These are phyloP conservation scores for Blastomyces silverae DNA, from an alignment of 2,329 filamentous ascomycete species.

Conservation along the genomic window DNA sequence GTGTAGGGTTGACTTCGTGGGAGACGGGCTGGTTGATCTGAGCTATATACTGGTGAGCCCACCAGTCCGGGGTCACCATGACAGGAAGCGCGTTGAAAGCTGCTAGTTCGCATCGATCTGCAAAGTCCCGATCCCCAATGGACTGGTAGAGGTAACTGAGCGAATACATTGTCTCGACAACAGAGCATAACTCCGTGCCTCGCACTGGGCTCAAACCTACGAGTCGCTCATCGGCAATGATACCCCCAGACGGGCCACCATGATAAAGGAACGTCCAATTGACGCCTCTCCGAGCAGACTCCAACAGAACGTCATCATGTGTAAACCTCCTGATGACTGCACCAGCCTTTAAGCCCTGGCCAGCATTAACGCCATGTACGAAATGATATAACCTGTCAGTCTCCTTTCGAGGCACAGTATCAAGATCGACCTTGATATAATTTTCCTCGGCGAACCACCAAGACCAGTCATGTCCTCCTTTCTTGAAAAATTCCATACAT, in stretches of 20 bases:
- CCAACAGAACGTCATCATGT: slow-evolving; percentile 39
- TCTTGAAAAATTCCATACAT: slow-evolving; percentile 39
- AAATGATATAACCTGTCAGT: slow-evolving; percentile 35
- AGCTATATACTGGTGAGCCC: slow-evolving; percentile 51
- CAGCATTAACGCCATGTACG: slow-evolving; percentile 45
- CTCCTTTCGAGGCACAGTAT: slow-evolving; percentile 30
- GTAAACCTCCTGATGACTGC: slow-evolving; percentile 44
- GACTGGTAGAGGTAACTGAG: slow-evolving; percentile 47
- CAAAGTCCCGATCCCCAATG: slow-evolving; percentile 43
- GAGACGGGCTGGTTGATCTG: slow-evolving; percentile 50
- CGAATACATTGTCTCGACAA: slow-evolving; percentile 49
- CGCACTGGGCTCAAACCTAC: slow-evolving; percentile 40
- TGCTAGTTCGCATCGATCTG: slow-evolving; percentile 47
- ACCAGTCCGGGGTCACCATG: slow-evolving; percentile 48
- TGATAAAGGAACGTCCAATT: slow-evolving; percentile 47
- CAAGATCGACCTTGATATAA: slow-evolving; percentile 35
- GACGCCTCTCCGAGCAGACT: slow-evolving; percentile 40
- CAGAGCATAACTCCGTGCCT: slow-evolving; percentile 48
- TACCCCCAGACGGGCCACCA: slow-evolving; percentile 43
- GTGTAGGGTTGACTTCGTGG: slow-evolving; percentile 37
- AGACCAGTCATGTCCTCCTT: slow-evolving; percentile 39
- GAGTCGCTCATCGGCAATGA: slow-evolving; percentile 48
- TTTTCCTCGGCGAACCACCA: slow-evolving; percentile 36
- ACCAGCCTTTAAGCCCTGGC: slow-evolving; percentile 43
- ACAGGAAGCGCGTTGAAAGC: slow-evolving; percentile 53